A percentile compares a stretch with the other conserved stretches of the same genome.
Conservation (phyloP, 441 rosid species). For the Manihot esculenta region DNA sequence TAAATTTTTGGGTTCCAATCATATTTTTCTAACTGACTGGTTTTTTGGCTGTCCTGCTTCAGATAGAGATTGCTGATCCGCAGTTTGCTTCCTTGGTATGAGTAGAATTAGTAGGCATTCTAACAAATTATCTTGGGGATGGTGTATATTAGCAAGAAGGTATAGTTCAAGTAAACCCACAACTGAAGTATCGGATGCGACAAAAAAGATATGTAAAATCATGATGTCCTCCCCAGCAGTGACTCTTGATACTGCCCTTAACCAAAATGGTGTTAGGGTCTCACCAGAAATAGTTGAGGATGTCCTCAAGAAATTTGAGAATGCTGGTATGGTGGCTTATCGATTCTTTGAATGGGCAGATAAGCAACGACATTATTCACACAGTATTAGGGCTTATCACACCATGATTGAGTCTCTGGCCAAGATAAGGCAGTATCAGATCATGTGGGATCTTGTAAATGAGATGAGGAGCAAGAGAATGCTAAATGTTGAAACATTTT, state of each 20-base stretch:
- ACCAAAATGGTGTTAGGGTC: conserved; percentile 64
- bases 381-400: conserved; percentile 68
- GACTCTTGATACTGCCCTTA: conserved; percentile 65
- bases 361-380: conserved; percentile 69
- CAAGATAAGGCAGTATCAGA: conserved; percentile 76
- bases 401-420: conserved; percentile 69
- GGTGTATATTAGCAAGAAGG: conserved; percentile 12
- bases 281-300: conserved; percentile 61
- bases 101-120: conserved; percentile 6
- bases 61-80: not conserved
- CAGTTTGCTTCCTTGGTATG: conserved; percentile 7
- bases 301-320: conserved; percentile 61
- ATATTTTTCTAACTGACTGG: not conserved
- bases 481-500: conserved; percentile 74
- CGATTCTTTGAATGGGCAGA: conserved; percentile 87
- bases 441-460: conserved; percentile 85
- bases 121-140: conserved; percentile 1
- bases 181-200: conserved; percentile 26
- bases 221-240: conserved; percentile 58
- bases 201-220: conserved; percentile 51
- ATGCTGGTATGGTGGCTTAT: conserved; percentile 81
- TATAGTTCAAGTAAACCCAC: conserved; percentile 2
- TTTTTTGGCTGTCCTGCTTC: not conserved
- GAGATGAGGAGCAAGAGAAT: conserved; percentile 64
- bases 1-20: not conserved